Percentiles rank a stretch among this genome's conserved stretches.
phyloP scores from a whole-genome alignment of 805 yeast genomes.

The Jamesozyma gamospora region DNA sequence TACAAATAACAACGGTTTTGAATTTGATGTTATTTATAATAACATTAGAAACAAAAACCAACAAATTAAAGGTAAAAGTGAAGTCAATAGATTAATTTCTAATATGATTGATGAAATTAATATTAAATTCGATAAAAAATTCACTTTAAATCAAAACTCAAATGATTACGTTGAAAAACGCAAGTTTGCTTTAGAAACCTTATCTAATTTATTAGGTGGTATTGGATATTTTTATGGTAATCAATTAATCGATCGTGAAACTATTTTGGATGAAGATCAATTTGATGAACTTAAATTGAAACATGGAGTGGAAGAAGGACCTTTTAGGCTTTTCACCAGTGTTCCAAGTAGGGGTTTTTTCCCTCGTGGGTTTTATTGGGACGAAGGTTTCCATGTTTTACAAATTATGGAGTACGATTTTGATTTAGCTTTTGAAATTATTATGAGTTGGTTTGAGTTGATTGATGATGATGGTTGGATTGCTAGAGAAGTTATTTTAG shows the following conservation, averaged over 20 bases:
- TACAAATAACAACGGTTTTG: conserved; percentile 34
- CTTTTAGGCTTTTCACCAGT: conserved; percentile 63
- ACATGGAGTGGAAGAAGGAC: conserved; percentile 59
- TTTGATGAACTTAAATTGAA: conserved; percentile 43
- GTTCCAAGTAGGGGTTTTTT: conserved; percentile 91
- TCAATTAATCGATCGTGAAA: conserved; percentile 65
- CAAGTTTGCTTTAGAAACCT: conserved; percentile 62
- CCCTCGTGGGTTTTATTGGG: conserved; percentile 98
- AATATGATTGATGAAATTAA: conserved; percentile 26
- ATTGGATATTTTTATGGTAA: conserved; percentile 82
- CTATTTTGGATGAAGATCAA: conserved; percentile 58
- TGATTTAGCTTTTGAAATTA: conserved; percentile 67
- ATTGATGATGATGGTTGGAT: conserved; percentile 86
- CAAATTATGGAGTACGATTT: conserved; percentile 77
- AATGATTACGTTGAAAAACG: conserved; percentile 32
- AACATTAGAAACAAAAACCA: conserved; percentile 33
- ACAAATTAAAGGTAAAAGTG: conserved; percentile 23
- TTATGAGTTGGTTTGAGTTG: conserved; percentile 77
- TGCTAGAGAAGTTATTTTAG: conserved; percentile 89
- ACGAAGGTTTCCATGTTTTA: conserved; percentile 89
- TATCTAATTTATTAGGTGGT: conserved; percentile 84
- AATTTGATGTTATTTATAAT: conserved; percentile 61
- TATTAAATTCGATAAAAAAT: conserved; percentile 41
- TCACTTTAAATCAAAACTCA: conserved; percentile 28
- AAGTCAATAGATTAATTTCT: conserved; percentile 16